These are phyloP conservation scores for Talaromyces sp. DNA, from an alignment of 2,329 filamentous ascomycete species.

Conservation along the genomic window DNA sequence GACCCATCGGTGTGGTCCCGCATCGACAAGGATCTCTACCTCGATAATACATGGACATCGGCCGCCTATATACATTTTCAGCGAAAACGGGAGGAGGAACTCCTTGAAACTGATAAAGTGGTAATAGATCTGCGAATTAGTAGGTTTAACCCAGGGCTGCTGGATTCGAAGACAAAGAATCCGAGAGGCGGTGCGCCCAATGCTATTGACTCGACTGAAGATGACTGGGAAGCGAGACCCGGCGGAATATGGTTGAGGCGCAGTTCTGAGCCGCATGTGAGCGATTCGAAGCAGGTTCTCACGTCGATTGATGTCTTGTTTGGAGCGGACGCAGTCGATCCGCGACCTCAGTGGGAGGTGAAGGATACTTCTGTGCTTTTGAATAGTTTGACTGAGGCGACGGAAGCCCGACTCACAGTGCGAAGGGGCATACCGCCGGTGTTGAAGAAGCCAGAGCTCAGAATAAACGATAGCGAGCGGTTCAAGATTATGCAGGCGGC, in stretches of 20 bases:
- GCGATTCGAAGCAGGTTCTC: slow-evolving; percentile 70
- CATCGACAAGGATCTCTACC: slow-evolving; percentile 84
- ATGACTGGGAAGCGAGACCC: slow-evolving; percentile 73
- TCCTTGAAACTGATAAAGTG: slow-evolving; percentile 69
- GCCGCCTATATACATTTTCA: slow-evolving; percentile 79
- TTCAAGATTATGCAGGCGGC: slow-evolving; percentile 97
- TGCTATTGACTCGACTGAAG: slow-evolving; percentile 53
- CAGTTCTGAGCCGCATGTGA: slow-evolving; percentile 67
- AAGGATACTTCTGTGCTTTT: slow-evolving; percentile 71
- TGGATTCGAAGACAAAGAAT: slow-evolving; percentile 9
- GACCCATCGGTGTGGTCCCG: slow-evolving; percentile 73
- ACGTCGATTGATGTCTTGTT: slow-evolving; percentile 85
- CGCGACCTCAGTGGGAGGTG: slow-evolving; percentile 78
- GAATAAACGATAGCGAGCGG: slow-evolving; percentile 81
- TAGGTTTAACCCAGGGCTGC: slow-evolving; percentile 62
- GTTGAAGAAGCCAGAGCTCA: slow-evolving; percentile 66
- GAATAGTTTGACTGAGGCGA: slow-evolving; percentile 57
- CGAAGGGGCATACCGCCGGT: slow-evolving; percentile 67
- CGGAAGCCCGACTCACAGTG: slow-evolving; percentile 72
- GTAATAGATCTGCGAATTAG: slow-evolving; percentile 76
- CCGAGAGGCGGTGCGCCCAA: slow-evolving; percentile 48
- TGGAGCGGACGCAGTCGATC: slow-evolving; percentile 86
- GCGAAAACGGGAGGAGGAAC: slow-evolving; percentile 81
- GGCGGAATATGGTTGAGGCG: slow-evolving; percentile 80
- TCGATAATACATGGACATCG: slow-evolving; percentile 68